These are phyloP conservation scores for Austroboletus eburneus DNA, from an alignment of 768 basidiomycete genomes.

Conservation along the genomic window DNA sequence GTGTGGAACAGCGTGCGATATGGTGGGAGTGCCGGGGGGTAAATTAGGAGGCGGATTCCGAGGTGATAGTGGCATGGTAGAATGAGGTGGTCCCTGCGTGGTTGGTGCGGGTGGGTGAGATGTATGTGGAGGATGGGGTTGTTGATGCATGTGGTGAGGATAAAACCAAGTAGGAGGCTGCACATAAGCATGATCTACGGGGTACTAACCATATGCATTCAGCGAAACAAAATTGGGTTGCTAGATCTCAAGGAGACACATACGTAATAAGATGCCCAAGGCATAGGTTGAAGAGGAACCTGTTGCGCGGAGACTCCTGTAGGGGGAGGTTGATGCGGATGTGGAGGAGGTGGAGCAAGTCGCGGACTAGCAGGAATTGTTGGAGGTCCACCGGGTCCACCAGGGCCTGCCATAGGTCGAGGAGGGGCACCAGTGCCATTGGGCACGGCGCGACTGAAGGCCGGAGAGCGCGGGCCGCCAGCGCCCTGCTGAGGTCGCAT, in stretches of 20 bases:
- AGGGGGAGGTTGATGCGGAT: conserved; percentile 52
- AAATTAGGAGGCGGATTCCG: conserved; percentile 51
- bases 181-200: conserved; percentile 48
- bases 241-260: conserved; percentile 25
- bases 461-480: conserved; percentile 63
- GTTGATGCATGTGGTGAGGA: conserved; percentile 32
- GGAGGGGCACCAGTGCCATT: conserved; percentile 51
- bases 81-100: conserved; percentile 43
- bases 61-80: conserved; percentile 64
- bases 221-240: not conserved
- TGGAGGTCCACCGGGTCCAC: conserved; percentile 50
- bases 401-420: conserved; percentile 45
- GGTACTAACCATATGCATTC: conserved; percentile 32
- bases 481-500: conserved; percentile 44
- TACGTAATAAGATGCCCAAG: conserved; percentile 56
- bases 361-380: conserved; percentile 65
- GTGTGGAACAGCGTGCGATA: conserved; percentile 52
- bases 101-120: conserved; percentile 34
- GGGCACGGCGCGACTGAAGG: conserved; percentile 55
- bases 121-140: conserved; percentile 46
- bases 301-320: conserved; percentile 46
- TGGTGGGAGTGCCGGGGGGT: conserved; percentile 68
- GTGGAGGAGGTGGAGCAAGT: conserved; percentile 45
- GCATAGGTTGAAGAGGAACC: conserved; percentile 37
- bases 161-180: conserved; percentile 37